Evolutionary conservation across 208 protist species (phyloP), one percentile per base, ranked within the genome.

Genomic region (Leishmania lainsoni): DNA sequence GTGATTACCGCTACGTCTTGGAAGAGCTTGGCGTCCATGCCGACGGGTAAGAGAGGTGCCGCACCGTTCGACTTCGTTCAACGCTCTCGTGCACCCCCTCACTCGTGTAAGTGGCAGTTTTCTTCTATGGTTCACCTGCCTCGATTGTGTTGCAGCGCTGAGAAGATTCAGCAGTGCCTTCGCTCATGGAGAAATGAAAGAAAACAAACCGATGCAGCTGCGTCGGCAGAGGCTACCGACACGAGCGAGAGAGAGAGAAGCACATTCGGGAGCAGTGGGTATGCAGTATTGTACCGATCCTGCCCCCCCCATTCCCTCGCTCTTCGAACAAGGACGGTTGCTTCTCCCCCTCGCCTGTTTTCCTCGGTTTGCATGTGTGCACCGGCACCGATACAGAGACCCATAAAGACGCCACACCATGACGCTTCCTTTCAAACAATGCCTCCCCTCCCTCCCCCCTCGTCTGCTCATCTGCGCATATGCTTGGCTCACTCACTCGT

Each of bases 1-100:
- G 90, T 75, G 88, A 92, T 65, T 94, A 94, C 80, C 84, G 85
- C 35, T 92, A 90, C 39, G 52, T 89, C 42, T 56, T 94, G 56
- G 85, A 94, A 58, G 83, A 87, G 66, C 66, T 94, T 51, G 80
- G 79, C 10, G 16, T 66, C 5, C 17, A 45, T 61, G 72, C 29
- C 39, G 52, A 42, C 6, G 49, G 29, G 14, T 48, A 29, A 54
- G 51, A 29, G 14, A 52, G 29, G 42, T 48, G 68, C 45, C 35
- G 26, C 68, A 22, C 42, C 20, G 68, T 20, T 1, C 68, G 32
- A 16, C 68, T 16, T 73, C 68, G 39, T 52, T 39, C 68, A 49
- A 1, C 42, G 16, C 42, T 29, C 22, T 12, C 5, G 42, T 70
- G 68, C 45, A 16, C 51, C 42, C 3, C 45, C 20, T 22, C 26